Evolutionary conservation across 1,284 basidiomycete species (phyloP).

Genomic region (Rhodotorula glutinis): DNA sequence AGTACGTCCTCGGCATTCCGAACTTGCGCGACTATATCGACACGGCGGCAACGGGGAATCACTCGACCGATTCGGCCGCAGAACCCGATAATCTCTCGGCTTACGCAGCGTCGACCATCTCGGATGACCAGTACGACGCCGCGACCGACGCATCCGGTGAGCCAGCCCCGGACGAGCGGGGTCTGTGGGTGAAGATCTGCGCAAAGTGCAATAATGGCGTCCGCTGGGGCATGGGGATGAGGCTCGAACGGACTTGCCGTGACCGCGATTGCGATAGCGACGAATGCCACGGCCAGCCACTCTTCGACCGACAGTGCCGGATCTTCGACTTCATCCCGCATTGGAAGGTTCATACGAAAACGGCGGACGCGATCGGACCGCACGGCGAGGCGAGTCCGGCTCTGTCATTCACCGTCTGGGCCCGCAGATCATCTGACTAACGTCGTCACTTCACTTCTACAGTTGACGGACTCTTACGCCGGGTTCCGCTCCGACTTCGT

Average conservation of each 20-base stretch:
- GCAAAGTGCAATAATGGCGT: constrained; percentile 83
- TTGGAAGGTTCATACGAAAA: constrained; percentile 67
- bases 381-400: constrained; percentile 55
- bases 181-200: constrained; percentile 57
- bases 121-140: constrained; percentile 7
- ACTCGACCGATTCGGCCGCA: no score
- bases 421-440: neutral
- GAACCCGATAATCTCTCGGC: neutral
- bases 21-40: constrained; percentile 53
- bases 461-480: constrained; percentile 70
- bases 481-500: constrained; percentile 92
- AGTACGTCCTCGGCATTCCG: constrained; percentile 76
- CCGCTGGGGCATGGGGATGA: constrained; percentile 83
- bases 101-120: constrained; percentile 3
- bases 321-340: constrained; percentile 80
- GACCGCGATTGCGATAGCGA: constrained; percentile 58
- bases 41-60: constrained; percentile 51
- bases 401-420: neutral
- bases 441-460: constrained; percentile 2
- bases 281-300: constrained; percentile 57
- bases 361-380: constrained; percentile 50
- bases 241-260: constrained; percentile 79
- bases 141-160: constrained; percentile 9
- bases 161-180: neutral
- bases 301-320: constrained; percentile 76